These are phyloP conservation scores for Cercospora brassicicola DNA, from an alignment of 2,329 filamentous ascomycete species.

Conservation along the genomic window DNA sequence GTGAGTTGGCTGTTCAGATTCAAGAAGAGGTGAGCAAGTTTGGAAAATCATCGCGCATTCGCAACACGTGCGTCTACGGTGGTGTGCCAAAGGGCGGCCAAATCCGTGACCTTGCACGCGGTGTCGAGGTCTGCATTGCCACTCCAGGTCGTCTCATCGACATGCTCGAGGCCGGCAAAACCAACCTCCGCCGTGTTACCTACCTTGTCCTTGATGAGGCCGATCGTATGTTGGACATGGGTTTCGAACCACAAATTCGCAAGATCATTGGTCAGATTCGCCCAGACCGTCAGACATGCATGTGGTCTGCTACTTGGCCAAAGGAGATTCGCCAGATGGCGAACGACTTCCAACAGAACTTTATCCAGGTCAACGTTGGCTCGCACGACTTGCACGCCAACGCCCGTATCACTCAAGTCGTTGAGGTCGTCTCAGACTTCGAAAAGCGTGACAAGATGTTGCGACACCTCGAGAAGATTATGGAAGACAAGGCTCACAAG, in stretches of 20 bases:
- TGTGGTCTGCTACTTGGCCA: constrained; percentile 99
- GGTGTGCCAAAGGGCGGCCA: constrained; percentile 97
- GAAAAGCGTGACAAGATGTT: constrained; percentile 98
- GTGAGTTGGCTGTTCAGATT: constrained; percentile 97
- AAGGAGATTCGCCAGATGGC: constrained; percentile 95
- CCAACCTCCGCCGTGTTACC: constrained; percentile 94
- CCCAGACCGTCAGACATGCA: constrained; percentile 96
- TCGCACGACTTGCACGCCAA: constrained; percentile 95
- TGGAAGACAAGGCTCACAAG: constrained; percentile 96
- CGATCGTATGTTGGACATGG: constrained; percentile 99
- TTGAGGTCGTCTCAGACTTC: constrained; percentile 92
- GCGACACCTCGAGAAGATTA: constrained; percentile 95
- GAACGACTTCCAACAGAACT: constrained; percentile 86
- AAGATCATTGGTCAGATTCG: constrained; percentile 98
- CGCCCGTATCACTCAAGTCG: constrained; percentile 95
- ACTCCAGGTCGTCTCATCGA: constrained; percentile 97
- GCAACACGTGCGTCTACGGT: constrained; percentile 98
- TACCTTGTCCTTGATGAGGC: constrained; percentile 98
- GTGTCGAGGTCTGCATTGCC: constrained; percentile 97
- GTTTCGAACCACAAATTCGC: constrained; percentile 98
- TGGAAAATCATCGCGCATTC: constrained; percentile 93
- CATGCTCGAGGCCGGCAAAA: constrained; percentile 97
- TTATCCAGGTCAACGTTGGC: constrained; percentile 98
- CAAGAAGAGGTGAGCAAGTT: constrained; percentile 99
- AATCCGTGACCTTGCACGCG: constrained; percentile 89